Conservation (phyloP, 805 yeast genomes). For the Starmera quercuum region DNA sequence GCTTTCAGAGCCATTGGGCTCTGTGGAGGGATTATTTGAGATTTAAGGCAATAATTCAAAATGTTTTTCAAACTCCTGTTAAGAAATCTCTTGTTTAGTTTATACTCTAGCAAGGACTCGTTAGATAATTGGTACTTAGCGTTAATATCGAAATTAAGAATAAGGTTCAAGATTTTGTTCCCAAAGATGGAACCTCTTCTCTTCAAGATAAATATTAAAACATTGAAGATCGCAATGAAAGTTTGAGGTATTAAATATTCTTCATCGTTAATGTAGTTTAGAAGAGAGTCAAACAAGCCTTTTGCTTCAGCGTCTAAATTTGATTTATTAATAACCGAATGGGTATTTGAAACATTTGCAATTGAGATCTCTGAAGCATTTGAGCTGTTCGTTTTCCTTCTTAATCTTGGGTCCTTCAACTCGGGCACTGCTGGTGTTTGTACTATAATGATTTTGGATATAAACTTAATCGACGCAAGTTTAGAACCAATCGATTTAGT, state of each 20-base stretch:
- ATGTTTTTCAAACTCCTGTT: conserved; percentile 50
- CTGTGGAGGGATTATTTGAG: conserved; percentile 20
- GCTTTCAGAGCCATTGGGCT: conserved; percentile 11
- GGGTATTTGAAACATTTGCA: conserved; percentile 29
- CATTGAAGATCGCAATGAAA: conserved; percentile 62
- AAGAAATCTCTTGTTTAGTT: conserved; percentile 52
- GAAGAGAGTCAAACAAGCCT: conserved; percentile 57
- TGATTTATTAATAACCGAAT: conserved; percentile 52
- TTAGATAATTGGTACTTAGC: conserved; percentile 40
- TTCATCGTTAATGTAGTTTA: conserved; percentile 48
- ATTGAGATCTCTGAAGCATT: conserved; percentile 16
- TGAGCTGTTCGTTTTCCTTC: conserved; percentile 6
- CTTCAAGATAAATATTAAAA: conserved; percentile 53
- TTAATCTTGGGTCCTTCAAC: conserved; percentile 18
- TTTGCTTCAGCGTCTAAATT: conserved; percentile 65
- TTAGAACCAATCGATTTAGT: conserved; percentile 49
- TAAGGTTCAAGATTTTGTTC: conserved; percentile 44
- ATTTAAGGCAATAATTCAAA: conserved; percentile 31
- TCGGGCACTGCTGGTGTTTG: conserved; percentile 36
- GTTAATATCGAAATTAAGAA: conserved; percentile 57
- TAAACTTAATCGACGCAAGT: conserved; percentile 66
- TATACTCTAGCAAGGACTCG: conserved; percentile 31
- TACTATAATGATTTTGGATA: conserved; percentile 48
- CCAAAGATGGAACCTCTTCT: conserved; percentile 55
- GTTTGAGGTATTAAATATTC: conserved; percentile 47